phyloP scores from a whole-genome alignment of 1,284 basidiomycete species.

The Cystobasidium pallidum region DNA sequence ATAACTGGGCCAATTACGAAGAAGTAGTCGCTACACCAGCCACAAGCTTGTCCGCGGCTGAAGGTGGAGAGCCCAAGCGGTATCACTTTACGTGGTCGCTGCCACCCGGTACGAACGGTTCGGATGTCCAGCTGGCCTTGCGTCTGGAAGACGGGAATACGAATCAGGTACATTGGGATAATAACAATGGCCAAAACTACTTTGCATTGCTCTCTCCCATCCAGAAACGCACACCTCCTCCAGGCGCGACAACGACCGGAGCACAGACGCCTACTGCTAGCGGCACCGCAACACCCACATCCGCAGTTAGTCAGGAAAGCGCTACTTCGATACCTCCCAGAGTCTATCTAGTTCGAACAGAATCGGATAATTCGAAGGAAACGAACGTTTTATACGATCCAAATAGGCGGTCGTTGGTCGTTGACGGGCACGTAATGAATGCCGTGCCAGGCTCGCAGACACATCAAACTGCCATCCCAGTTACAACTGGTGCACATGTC shows the following conservation, averaged over 20 bases:
- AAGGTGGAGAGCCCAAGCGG: background rate
- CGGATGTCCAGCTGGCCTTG: conserved; percentile 41
- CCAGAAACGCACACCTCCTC: conserved; percentile 15
- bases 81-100: conserved; percentile 31
- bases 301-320: conserved; percentile 1
- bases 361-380: conserved; percentile 21
- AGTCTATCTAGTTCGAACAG: conserved; percentile 30
- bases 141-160: conserved; percentile 23
- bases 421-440: conserved; percentile 4
- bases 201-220: conserved; percentile 22
- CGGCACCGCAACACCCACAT: conserved; percentile 15
- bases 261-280: conserved; percentile 8
- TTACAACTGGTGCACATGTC: background rate
- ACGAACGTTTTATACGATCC: conserved; percentile 29
- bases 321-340: conserved; percentile 11
- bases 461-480: conserved; percentile 26
- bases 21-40: conserved; percentile 22
- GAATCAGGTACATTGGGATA: conserved; percentile 43
- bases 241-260: background rate
- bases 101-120: conserved; percentile 35
- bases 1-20: conserved; percentile 41
- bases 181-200: conserved; percentile 40
- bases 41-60: background rate
- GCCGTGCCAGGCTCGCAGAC: background rate
- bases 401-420: conserved; percentile 10